These are phyloP conservation scores for Zychaea mexicana DNA, from an alignment of 371 early-diverging fungal genomes.

Conservation along the genomic window DNA sequence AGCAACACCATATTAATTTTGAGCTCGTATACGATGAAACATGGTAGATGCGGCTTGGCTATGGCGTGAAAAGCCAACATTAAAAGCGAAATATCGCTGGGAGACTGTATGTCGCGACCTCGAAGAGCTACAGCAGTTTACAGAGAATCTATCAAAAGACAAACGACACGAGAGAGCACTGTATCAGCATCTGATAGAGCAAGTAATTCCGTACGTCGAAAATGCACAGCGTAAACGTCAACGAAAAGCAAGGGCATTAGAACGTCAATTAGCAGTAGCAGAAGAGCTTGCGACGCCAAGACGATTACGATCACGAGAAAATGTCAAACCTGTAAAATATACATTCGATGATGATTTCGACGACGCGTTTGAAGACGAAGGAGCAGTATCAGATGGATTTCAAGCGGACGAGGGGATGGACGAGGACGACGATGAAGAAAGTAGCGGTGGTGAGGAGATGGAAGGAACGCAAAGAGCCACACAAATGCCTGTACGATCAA, in stretches of 20 bases:
- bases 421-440: not conserved
- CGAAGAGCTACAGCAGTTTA: constrained; percentile 20
- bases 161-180: constrained; percentile 24
- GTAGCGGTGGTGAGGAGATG: not conserved
- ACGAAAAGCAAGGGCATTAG: constrained; percentile 20
- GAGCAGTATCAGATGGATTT: too few relatives aligned
- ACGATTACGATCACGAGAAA: constrained; percentile 4
- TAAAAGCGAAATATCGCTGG: constrained; percentile 27
- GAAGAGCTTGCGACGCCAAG: constrained; percentile 6
- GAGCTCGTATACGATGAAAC: not conserved
- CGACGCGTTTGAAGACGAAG: not conserved
- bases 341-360: constrained; percentile 7
- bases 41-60: constrained; percentile 29
- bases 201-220: constrained; percentile 21
- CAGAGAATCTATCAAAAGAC: constrained; percentile 12
- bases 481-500: not conserved
- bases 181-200: not conserved
- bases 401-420: too few relatives aligned
- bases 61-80: constrained; percentile 30
- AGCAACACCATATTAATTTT: not conserved
- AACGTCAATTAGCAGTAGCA: constrained; percentile 15
- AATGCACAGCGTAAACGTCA: constrained; percentile 14
- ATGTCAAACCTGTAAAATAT: not conserved
- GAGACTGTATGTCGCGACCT: constrained; percentile 26
- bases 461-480: not conserved